Percentiles rank a stretch among this genome's conserved stretches.
These are phyloP conservation scores for Globisporangium apiculatum DNA, from an alignment of 352 stramenopile genomes.

Conservation along the genomic window DNA sequence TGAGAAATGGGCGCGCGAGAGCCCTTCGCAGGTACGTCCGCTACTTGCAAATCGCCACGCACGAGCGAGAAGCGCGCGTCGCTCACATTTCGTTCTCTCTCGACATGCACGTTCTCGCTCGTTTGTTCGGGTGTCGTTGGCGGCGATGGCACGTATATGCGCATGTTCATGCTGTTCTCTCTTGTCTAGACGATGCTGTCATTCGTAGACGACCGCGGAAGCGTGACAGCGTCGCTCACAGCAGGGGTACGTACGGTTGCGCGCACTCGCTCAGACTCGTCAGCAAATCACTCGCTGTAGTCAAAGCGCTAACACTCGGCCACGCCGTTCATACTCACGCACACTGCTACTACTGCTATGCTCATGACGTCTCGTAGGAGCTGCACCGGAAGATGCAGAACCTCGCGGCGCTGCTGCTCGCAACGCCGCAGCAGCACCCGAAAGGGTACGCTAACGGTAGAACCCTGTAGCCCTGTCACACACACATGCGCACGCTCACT, in stretches of 20 bases:
- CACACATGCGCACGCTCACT: background rate
- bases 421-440: constrained; percentile 34
- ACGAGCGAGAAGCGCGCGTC: no score
- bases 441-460: constrained; percentile 39
- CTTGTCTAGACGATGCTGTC: constrained; percentile 55
- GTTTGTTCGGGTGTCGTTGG: no score
- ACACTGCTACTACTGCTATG: no score
- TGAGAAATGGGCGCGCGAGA: constrained; percentile 72
- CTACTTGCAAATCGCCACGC: no score
- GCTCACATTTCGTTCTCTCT: background rate
- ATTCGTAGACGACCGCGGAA: constrained; percentile 69
- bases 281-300: no score
- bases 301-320: no score
- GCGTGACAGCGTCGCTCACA: constrained; percentile 39
- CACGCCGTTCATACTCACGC: no score
- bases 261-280: constrained; percentile 4
- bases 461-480: background rate
- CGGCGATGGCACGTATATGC: no score
- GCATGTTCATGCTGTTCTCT: constrained; percentile 1
- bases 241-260: constrained; percentile 30
- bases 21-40: constrained; percentile 38
- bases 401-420: constrained; percentile 52
- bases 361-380: constrained; percentile 27
- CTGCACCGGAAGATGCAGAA: constrained; percentile 62
- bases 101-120: no score